Evolutionary conservation across 1,284 basidiomycete genomes (phyloP).

Genomic region (Rhodotorula glutinis): DNA sequence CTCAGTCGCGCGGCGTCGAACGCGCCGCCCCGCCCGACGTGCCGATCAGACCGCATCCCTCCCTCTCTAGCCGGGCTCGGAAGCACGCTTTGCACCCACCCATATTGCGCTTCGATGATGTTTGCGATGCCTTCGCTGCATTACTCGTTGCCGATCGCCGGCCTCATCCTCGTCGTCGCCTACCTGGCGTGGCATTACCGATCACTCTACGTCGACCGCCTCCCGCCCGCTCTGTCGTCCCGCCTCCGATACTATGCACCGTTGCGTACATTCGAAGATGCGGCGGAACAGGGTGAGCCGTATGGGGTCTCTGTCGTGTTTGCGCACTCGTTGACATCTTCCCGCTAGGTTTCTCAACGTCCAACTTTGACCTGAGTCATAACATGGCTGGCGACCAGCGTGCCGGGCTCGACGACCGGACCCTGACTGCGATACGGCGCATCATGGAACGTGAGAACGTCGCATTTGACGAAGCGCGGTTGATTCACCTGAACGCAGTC

Average conservation of each 20-base stretch:
- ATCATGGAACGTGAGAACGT: conserved; percentile 35
- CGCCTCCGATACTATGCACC: conserved; percentile 35
- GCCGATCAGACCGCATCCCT: too few relatives aligned
- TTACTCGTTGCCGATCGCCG: conserved; percentile 8
- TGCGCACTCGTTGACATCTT: neutral
- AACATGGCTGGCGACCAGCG: conserved; percentile 34
- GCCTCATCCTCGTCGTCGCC: conserved; percentile 12
- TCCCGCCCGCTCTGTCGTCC: conserved; percentile 28
- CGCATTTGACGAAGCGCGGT: conserved; percentile 35
- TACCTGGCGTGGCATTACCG: conserved; percentile 34
- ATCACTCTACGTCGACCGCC: conserved; percentile 21
- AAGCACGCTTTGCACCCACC: neutral
- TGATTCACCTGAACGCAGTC: conserved; percentile 25
- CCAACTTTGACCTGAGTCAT: conserved; percentile 30
- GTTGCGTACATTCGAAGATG: conserved; percentile 31
- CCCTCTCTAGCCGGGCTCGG: too few relatives aligned
- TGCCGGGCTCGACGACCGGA: conserved; percentile 33
- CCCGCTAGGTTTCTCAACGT: conserved; percentile 30
- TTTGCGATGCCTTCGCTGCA: neutral
- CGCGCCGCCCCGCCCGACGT: too few relatives aligned
- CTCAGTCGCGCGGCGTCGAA: too few relatives aligned
- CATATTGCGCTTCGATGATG: neutral
- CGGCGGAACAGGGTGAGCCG: conserved; percentile 30
- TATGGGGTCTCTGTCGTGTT: neutral
- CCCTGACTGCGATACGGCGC: conserved; percentile 31